Evolutionary conservation across 805 yeast genomes (phyloP).

Genomic region (Kockiozyma suomiensis): DNA sequence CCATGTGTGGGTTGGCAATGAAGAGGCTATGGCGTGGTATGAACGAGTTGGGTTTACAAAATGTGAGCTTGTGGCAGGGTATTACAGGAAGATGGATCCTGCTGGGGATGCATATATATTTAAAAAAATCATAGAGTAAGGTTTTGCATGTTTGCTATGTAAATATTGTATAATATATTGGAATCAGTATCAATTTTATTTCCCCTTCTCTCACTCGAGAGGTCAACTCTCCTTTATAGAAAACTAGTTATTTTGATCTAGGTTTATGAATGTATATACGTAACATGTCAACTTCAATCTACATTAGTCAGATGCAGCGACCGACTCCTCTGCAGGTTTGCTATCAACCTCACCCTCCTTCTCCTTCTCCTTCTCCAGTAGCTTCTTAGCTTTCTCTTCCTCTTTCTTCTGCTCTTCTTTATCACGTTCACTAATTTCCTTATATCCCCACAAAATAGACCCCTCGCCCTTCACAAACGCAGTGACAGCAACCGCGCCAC

Average conservation of each 20-base stretch:
- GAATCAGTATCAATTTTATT: not conserved
- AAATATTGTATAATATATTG: not conserved
- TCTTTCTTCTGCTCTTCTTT: conserved; percentile 37
- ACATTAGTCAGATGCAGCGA: no score
- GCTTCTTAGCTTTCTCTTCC: not conserved
- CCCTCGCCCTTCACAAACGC: conserved; percentile 19
- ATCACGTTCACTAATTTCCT: conserved; percentile 26
- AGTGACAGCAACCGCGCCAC: conserved; percentile 23
- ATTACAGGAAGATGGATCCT: conserved; percentile 50
- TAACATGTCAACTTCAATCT: no score
- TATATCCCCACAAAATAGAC: conserved; percentile 23
- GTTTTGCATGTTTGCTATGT: not conserved
- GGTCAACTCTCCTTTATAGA: no score
- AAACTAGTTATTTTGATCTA: not conserved
- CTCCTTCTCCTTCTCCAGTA: not conserved
- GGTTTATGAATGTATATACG: no score
- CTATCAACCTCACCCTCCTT: no score
- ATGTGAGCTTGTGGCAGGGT: conserved; percentile 47
- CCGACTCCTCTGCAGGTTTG: no score
- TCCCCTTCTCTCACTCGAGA: no score
- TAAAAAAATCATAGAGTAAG: conserved; percentile 18
- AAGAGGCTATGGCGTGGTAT: conserved; percentile 55
- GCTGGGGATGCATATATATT: conserved; percentile 52
- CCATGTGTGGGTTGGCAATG: conserved; percentile 55
- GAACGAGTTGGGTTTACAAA: conserved; percentile 51